Evolutionary conservation across 257 asterid genomes (phyloP), one percentile per base, ranked within the genome.

Genomic region (Gardenia jasminoides): DNA sequence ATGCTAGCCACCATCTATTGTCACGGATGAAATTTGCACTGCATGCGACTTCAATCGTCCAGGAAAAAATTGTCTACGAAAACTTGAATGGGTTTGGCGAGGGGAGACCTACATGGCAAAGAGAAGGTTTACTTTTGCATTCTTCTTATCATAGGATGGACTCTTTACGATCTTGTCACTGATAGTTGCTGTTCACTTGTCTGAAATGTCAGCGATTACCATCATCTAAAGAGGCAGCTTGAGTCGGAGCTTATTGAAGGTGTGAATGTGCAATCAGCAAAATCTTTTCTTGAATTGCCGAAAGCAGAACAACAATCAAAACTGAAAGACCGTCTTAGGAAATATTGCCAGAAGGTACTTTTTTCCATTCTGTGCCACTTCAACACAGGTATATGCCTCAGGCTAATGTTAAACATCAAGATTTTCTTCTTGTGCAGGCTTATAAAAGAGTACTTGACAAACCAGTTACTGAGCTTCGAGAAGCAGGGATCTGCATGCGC

Each of bases 81-180:
- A 88, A 91, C 98, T 95, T 82, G 98, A 95, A 83, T 95, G 99
- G 99, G 99, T 93, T 83, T 95, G 99, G 99, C 97, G 99, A 80
- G 99, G 99, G 80, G 98, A 93, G 89, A 89, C 92, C 74, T 95
- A 92, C 89, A 92, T 52, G 90, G 99, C 97, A 82, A 95, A 95
- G 92, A 91, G 94, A 89, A 95, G 99, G 99, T 95, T 70, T 76
- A 67, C 66, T 76, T 77, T 83, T 70, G 65, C 74, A 73, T 79
- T 82, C 69, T 74, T 80, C 22, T 76, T 82, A 74, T 28, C 68
- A 36, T 33, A 68, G 76, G 46, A 77, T 59, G 47, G 83, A 70
- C 61, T 64, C 33, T 77, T 69, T 75, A 56, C 33, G 79, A 77
- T 72, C 82, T 67, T 50, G 78, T 69, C 67, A 61, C 83, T 78